Evolutionary conservation across 2,329 filamentous ascomycete genomes (phyloP).

Genomic region (Sarocladium oryzae): DNA sequence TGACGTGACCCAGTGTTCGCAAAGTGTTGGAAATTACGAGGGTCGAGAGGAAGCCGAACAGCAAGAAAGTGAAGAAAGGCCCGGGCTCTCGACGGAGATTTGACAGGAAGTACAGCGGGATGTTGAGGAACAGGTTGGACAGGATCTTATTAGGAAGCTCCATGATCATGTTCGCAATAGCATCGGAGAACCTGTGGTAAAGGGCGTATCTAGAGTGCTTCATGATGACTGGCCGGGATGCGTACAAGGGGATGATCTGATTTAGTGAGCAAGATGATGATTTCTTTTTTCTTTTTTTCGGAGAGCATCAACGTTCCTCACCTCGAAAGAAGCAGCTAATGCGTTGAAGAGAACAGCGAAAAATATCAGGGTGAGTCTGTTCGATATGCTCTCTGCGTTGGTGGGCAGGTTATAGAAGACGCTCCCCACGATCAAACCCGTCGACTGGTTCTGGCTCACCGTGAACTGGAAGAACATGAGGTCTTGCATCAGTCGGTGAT

Average conservation of each 20-base stretch:
- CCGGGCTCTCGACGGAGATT: conserved; percentile 35
- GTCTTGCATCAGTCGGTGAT: conserved; percentile 69
- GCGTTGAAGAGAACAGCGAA: conserved; percentile 26
- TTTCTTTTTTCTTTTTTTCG: no score
- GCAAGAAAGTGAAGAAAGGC: conserved; percentile 38
- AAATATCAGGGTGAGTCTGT: conserved; percentile 20
- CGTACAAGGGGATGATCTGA: conserved; percentile 74
- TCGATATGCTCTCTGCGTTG: conserved; percentile 50
- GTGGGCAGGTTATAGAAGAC: conserved; percentile 56
- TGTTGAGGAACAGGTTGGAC: conserved; percentile 32
- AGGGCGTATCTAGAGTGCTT: conserved; percentile 29
- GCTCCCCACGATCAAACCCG: conserved; percentile 63
- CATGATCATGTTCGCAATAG: conserved; percentile 26
- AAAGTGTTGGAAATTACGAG: conserved; percentile 83
- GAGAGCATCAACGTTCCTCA: conserved; percentile 11
- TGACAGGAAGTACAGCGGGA: conserved; percentile 43
- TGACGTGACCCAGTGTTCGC: conserved; percentile 70
- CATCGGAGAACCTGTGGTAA: conserved; percentile 26
- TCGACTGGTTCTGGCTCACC: conserved; percentile 29
- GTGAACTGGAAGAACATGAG: conserved; percentile 57
- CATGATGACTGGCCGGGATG: conserved; percentile 54
- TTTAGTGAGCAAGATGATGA: no score
- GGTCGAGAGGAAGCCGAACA: conserved; percentile 43
- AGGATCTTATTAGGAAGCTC: conserved; percentile 34
- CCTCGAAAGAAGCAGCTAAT: conserved; percentile 20